Conservation (phyloP, 1,284 basidiomycete species). For the Cryptococcus wingfieldii region DNA sequence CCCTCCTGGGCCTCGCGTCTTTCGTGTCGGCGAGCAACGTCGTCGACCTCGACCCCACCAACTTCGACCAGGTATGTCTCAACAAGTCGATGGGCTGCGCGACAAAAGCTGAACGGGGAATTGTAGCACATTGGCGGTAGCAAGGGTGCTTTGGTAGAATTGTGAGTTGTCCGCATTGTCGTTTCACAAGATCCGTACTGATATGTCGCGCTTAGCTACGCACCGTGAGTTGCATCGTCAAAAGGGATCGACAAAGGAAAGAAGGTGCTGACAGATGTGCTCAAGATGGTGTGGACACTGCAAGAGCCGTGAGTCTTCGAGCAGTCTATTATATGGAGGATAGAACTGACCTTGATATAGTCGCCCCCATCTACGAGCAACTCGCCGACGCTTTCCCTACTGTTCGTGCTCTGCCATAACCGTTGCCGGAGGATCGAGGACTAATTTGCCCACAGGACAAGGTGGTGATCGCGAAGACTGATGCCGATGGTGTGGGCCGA, state of each 20-base stretch:
- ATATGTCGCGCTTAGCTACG: conserved; percentile 28
- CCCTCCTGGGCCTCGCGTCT: conserved; percentile 55
- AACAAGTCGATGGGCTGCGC: background rate
- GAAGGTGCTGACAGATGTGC: background rate
- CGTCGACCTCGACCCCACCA: conserved; percentile 66
- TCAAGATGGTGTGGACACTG: conserved; percentile 51
- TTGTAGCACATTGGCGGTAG: conserved; percentile 60
- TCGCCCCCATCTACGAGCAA: conserved; percentile 82
- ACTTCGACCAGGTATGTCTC: conserved; percentile 62
- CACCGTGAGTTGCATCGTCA: conserved; percentile 31
- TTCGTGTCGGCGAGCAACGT: conserved; percentile 66
- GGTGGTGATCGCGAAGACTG: conserved; percentile 85
- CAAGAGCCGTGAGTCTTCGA: conserved; percentile 44
- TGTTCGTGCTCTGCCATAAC: conserved; percentile 8
- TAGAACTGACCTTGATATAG: conserved; percentile 51
- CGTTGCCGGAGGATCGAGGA: conserved; percentile 53
- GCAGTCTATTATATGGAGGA: background rate
- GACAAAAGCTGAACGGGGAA: background rate
- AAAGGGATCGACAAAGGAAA: background rate
- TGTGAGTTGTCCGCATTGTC: conserved; percentile 57
- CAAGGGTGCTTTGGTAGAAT: conserved; percentile 80
- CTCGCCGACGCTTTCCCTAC: conserved; percentile 74
- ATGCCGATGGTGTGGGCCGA: conserved; percentile 81
- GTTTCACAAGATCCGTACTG: background rate
- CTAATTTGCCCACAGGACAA: conserved; percentile 54